phyloP scores from a whole-genome alignment of 1,284 basidiomycete species.

The Boletus albobrunnescens region DNA sequence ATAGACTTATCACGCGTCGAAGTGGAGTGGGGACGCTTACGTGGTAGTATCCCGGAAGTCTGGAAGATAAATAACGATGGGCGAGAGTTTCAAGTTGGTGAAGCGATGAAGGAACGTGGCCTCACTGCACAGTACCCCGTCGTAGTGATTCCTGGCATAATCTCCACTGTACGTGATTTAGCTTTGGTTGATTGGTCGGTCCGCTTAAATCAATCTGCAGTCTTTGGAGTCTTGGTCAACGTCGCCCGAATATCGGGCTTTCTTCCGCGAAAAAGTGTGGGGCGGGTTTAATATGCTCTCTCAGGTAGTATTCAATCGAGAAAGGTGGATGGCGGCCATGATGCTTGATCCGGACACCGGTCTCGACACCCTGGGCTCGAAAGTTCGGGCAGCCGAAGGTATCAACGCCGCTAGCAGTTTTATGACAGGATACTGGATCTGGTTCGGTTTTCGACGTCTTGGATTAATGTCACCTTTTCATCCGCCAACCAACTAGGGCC shows the following conservation, averaged over 20 bases:
- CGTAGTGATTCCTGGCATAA: constrained; percentile 76
- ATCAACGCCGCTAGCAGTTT: constrained; percentile 89
- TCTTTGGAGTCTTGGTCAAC: constrained; percentile 87
- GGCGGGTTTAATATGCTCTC: constrained; percentile 85
- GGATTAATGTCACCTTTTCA: constrained; percentile 1
- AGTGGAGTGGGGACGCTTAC: constrained; percentile 63
- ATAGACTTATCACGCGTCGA: constrained; percentile 64
- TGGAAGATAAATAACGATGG: constrained; percentile 82
- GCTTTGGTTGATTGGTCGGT: background rate
- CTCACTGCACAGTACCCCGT: constrained; percentile 74
- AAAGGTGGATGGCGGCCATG: constrained; percentile 86
- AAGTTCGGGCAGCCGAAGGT: constrained; percentile 89
- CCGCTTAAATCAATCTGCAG: constrained; percentile 32
- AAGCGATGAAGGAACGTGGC: constrained; percentile 63
- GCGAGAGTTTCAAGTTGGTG: constrained; percentile 82
- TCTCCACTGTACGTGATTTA: constrained; percentile 57
- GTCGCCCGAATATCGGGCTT: constrained; percentile 67
- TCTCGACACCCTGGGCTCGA: constrained; percentile 85
- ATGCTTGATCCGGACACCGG: constrained; percentile 91
- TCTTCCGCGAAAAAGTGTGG: constrained; percentile 86
- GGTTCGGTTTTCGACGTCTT: constrained; percentile 42
- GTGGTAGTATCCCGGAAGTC: constrained; percentile 62
- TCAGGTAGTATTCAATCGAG: constrained; percentile 81
- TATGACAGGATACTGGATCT: constrained; percentile 94
- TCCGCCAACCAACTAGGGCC: constrained; percentile 46